Evolutionary conservation across 139 green algal genomes (phyloP), one percentile per base, ranked within the genome.

Genomic region (Chlorella sp.): DNA sequence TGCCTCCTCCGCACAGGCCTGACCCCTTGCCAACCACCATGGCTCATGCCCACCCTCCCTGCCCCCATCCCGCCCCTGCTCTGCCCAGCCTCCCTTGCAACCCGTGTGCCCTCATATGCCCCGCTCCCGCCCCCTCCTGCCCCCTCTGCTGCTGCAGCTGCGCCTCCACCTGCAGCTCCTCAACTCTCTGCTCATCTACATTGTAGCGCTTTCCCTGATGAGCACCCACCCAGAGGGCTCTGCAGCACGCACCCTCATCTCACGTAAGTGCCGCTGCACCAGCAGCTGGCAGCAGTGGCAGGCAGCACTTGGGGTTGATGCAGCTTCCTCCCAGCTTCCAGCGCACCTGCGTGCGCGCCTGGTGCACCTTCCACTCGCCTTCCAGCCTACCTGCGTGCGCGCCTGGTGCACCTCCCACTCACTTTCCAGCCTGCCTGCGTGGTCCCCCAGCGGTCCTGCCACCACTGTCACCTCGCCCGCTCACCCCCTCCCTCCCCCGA

Each of bases 91-190:
- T n/a, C n/a, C n/a, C n/a, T n/a, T n/a, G n/a, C n/a, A n/a, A n/a
- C n/a, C n/a, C n/a, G n/a, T n/a, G n/a, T n/a, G n/a, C 75, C 32
- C 79, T 64, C 12, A 19, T 36, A 1, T n/a, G n/a, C n/a, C n/a
- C 32, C 53, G 4, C 57, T 15, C 61, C 60, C 34, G 1, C 60
- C 75, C 34, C 19, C 15, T 34, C 18, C 75, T 37, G 21, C 82
- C 12, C 22, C n/a, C 28, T 14, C 22, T 80, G 2, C 28, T 16
- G 19, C 40, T 19, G 69, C 85, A 88, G 85, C 32, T 88, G 68
- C 85, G 85, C 12, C 68, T 82, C 69, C 85, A 81, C 85, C 69
- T 88, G 36, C 85, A 88, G 85, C 85, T 88, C 40, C 53, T 82
- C 40, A 82, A 30, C 32, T 83, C 69, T 4, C 69, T 81, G 69